phyloP scores from a whole-genome alignment of 2,329 filamentous ascomycete genomes.

The Davidsoniella neocaledoniae region DNA sequence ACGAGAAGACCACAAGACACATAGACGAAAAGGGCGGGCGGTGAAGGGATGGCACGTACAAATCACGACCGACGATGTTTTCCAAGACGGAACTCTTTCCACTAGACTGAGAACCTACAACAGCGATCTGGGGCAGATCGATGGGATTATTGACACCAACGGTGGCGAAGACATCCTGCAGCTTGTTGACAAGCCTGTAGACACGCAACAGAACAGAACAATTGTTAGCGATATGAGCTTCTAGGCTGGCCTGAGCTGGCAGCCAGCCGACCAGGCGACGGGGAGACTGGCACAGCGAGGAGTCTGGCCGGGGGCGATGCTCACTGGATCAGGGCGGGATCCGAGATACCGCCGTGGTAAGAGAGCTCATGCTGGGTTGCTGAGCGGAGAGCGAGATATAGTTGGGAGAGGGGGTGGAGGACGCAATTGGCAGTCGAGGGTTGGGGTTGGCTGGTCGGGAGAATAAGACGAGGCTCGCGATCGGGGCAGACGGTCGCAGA shows the following conservation, averaged over 20 bases:
- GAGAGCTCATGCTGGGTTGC: constrained; percentile 11
- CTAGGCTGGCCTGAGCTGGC: background rate
- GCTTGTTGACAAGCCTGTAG: constrained; percentile 78
- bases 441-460: background rate
- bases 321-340: constrained; percentile 50
- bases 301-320: constrained; percentile 13
- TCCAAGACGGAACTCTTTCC: constrained; percentile 98
- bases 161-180: constrained; percentile 97
- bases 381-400: background rate
- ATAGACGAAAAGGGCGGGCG: background rate
- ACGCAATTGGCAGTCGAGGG: background rate
- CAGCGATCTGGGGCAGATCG: constrained; percentile 93
- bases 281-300: background rate
- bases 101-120: constrained; percentile 96
- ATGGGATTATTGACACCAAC: constrained; percentile 99
- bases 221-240: background rate
- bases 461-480: background rate
- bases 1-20: background rate
- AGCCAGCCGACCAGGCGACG: background rate
- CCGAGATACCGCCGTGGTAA: constrained; percentile 39
- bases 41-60: constrained; percentile 44
- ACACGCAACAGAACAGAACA: background rate
- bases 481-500: background rate
- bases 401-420: background rate
- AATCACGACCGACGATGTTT: constrained; percentile 97